Percentiles rank a stretch among this genome's conserved stretches.
Evolutionary conservation across 2,329 filamentous ascomycete species (phyloP).

Genomic region (Nemania sp.): DNA sequence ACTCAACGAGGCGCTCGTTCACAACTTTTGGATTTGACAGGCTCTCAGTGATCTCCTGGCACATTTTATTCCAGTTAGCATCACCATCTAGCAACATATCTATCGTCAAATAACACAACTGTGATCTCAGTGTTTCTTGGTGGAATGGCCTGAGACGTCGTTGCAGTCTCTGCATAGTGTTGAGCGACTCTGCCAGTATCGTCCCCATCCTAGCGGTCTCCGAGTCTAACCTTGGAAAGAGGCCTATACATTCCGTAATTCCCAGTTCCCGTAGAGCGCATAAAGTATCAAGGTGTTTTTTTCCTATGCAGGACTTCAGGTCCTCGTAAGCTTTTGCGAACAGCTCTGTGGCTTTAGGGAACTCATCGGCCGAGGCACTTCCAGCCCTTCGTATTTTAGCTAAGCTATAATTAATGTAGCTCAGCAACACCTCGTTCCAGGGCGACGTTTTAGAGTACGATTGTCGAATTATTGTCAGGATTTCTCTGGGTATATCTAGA

Average conservation of each 20-base stretch:
- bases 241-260: not conserved
- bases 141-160: not conserved
- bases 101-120: conserved; percentile 5
- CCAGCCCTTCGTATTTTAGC: not conserved
- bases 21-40: not conserved
- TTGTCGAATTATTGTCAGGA: not conserved
- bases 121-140: not conserved
- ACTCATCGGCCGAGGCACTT: no score
- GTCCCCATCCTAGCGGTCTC: not conserved
- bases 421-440: not conserved
- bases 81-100: not conserved
- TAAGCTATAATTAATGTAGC: not conserved
- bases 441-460: not conserved
- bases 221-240: not conserved
- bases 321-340: not conserved
- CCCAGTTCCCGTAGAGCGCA: not conserved
- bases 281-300: conserved; percentile 5
- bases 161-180: not conserved
- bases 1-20: conserved; percentile 3
- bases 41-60: not conserved
- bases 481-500: not conserved
- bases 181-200: not conserved
- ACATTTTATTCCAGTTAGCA: not conserved
- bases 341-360: not conserved
- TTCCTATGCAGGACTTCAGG: not conserved